Conservation (phyloP, 139 green algal genomes). For the Coelastrella sp. region DNA sequence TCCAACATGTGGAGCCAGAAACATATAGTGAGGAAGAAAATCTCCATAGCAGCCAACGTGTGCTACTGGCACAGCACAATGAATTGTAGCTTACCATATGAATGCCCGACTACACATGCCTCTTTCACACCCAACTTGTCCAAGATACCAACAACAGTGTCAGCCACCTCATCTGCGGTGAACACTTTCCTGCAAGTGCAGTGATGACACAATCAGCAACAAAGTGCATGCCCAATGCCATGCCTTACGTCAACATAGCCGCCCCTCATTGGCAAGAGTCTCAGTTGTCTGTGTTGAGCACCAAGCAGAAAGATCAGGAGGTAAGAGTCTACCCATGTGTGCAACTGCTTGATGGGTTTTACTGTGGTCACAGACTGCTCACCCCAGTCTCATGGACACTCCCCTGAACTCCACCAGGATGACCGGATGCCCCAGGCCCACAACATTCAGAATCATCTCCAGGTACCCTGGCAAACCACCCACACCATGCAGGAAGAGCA, state of each 20-base stretch:
- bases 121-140: constrained; percentile 46
- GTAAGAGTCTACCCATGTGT: too few relatives aligned
- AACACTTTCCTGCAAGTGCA: constrained; percentile 32
- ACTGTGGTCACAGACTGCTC: not conserved
- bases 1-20: too few relatives aligned
- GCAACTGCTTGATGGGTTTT: too few relatives aligned
- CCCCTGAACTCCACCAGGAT: constrained; percentile 58
- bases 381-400: constrained; percentile 59
- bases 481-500: constrained; percentile 49
- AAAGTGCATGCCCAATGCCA: not conserved
- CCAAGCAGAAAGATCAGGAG: not conserved
- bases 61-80: not conserved
- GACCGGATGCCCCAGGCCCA: constrained; percentile 48
- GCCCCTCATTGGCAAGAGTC: too few relatives aligned
- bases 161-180: constrained; percentile 38
- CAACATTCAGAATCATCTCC: constrained; percentile 49
- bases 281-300: not conserved
- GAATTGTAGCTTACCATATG: constrained; percentile 26
- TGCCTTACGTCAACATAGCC: not conserved
- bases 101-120: constrained; percentile 45
- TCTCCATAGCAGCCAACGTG: too few relatives aligned
- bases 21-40: too few relatives aligned
- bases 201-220: not conserved
- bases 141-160: constrained; percentile 35
- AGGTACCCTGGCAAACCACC: constrained; percentile 44